phyloP scores from a whole-genome alignment of 495 filamentous ascomycete species.

The Tuber calosporum region DNA sequence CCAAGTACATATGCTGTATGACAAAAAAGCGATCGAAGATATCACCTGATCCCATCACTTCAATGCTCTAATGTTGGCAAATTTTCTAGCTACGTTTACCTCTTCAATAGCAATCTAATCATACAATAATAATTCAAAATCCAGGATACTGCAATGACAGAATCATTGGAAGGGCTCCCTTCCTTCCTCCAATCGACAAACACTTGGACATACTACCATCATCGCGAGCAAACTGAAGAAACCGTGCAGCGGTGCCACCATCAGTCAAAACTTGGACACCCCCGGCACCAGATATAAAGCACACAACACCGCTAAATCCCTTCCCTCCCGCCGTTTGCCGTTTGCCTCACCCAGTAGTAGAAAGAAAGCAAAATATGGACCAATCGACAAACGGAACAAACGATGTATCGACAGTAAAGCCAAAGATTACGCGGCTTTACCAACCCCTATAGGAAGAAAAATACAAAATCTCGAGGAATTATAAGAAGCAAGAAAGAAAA shows the following conservation, averaged over 20 bases:
- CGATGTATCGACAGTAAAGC: conserved; percentile 14
- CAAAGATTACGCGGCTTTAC: conserved; percentile 25
- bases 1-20: not conserved
- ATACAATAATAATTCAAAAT: not conserved
- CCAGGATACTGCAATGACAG: not conserved
- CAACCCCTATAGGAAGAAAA: conserved; percentile 4
- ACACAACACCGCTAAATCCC: conserved; percentile 22
- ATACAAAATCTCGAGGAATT: conserved; percentile 9
- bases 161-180: not conserved
- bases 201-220: not conserved
- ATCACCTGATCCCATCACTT: not conserved
- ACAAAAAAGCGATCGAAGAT: not conserved
- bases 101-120: not conserved
- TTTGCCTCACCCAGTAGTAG: conserved; percentile 2
- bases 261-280: not conserved
- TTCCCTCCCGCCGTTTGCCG: conserved; percentile 8
- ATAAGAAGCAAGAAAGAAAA: conserved; percentile 13
- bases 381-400: not conserved
- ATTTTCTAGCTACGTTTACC: not conserved
- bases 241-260: not conserved
- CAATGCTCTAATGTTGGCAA: not conserved
- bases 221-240: not conserved
- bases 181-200: not conserved
- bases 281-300: conserved; percentile 20
- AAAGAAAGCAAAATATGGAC: conserved; percentile 8